Evolutionary conservation across 2,329 filamentous ascomycete genomes (phyloP).

Genomic region (Alternaria dauci): DNA sequence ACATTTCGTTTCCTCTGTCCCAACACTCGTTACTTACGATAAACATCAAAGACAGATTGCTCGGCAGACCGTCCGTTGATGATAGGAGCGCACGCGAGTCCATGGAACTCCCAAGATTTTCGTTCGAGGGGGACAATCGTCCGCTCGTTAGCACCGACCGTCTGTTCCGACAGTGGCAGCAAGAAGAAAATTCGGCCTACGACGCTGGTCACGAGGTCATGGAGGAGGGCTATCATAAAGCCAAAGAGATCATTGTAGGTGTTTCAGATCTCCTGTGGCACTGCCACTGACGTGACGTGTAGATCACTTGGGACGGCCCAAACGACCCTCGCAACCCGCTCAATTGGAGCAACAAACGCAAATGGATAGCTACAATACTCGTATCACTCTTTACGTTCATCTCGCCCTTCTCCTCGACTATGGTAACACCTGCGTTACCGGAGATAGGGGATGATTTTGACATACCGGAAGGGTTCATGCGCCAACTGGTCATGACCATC

Average conservation of each 20-base stretch:
- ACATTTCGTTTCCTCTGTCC: not conserved
- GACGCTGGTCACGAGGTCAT: conserved; percentile 15
- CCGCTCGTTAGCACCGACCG: conserved; percentile 33
- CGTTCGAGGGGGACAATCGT: conserved; percentile 27
- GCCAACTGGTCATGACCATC: conserved; percentile 46
- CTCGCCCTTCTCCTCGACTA: conserved; percentile 50
- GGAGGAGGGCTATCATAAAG: conserved; percentile 7
- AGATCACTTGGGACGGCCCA: conserved; percentile 57
- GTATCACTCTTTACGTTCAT: conserved; percentile 53
- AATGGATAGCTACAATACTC: conserved; percentile 57
- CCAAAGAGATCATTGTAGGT: conserved; percentile 31
- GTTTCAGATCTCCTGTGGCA: not conserved
- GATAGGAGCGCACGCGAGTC: conserved; percentile 12
- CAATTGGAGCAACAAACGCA: conserved; percentile 56
- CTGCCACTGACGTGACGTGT: conserved; percentile 15
- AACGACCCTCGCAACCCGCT: conserved; percentile 58
- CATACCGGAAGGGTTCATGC: conserved; percentile 41
- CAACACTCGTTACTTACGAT: conserved; percentile 17
- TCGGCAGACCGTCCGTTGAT: conserved; percentile 13
- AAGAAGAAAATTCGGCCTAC: conserved; percentile 24
- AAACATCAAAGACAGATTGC: conserved; percentile 24
- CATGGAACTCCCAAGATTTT: conserved; percentile 27
- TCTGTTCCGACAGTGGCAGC: conserved; percentile 26
- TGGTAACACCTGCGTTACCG: conserved; percentile 48
- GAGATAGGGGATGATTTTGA: conserved; percentile 43